Evolutionary conservation across 2,329 filamentous ascomycete genomes (phyloP), one percentile per base, ranked within the genome.

Genomic region (Colletotrichum sp.): DNA sequence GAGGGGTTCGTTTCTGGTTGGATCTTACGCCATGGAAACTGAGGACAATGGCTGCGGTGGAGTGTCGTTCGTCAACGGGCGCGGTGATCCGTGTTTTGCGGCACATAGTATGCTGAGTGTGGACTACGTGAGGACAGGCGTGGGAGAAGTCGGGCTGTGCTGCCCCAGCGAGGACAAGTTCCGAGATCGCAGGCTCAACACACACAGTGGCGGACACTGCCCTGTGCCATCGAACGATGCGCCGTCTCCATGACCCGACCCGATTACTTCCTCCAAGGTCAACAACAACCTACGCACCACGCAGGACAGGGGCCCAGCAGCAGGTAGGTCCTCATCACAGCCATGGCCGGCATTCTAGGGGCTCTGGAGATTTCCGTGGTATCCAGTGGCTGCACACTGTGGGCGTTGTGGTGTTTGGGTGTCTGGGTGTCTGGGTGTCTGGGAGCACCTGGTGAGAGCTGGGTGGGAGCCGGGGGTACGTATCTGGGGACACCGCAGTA

Each of bases 101-200:
- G 34, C 15, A 36, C 34, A 36, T 36, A 16, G 34, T 16, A 36
- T 36, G 34, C 7, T 36, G 43, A 21, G 43, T 52, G 43, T 52
- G 43, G n/a, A 52, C 43, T 28, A 32, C 28, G 1, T n/a, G 30
- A 28, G 18, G 12, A 32, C 28, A 38, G 36, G 38, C 21, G 21
- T 60, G 73, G 73, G 38, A 73, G 58, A 75, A 73, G 58, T 58
- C 70, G 73, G 70, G 57, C 70, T 68, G 73, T 60, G 73, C 65
- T 36, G 38, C 21, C 30, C 28, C 64, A 73, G 52, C 26, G 66
- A 63, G 61, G 34, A 61, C 30, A 38, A 28, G 74, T 61, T 75
- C 74, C 74, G 74, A 76, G 32, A 43, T 76, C 74, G 74, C 74
- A 70, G 65, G 12, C 18, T 6, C n/a, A 52, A 52, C 43, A 52